Evolutionary conservation across 2,329 filamentous ascomycete genomes (phyloP), one percentile per base, ranked within the genome.

Genomic region (Boeremia exigua): DNA sequence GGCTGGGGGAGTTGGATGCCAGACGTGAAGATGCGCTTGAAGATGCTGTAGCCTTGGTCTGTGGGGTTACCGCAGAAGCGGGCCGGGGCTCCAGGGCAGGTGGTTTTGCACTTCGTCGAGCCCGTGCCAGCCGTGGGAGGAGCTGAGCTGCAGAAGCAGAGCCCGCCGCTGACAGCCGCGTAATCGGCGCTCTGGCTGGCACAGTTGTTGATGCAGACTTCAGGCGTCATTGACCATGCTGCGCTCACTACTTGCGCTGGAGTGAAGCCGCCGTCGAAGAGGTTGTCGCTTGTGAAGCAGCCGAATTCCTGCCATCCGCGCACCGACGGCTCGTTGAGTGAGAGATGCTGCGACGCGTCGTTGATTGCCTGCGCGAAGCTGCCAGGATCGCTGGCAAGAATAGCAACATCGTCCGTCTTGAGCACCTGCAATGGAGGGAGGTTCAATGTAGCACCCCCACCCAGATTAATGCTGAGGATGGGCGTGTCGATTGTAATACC

Each of bases 1-100:
- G 47, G 47, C 9, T 42, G 19, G n/a, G 47, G 47, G 12, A 49
- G 29, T 4, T 8, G 17, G 29, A 29, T 42, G 8, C 25, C n/a
- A 1, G 37, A 11, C n/a, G 47, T 42, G 7, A 49, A 29, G 12
- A 49, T 9, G 23, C 47, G 47, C 37, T 34, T 42, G 37, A 42
- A 49, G 17, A 49, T 17, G 23, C 15, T 40, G 30, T n/a, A 49
- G 19, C 47, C 37, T 9, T 12, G 2, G n/a, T 33, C 29, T 4
- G 32, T 34, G n/a, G 47, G 47, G 37, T 49, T 49, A 6, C 47
- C 47, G 15, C 47, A 49, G 8, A 37, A n/a, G n/a, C 40, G 47
- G 4, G 14, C 6, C 0, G 28, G 2, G 14, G 11, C 47, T 15
- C 29, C 47, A 1, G 10, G 14, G n/a, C 47, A 49, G 2, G 12